A percentile compares a stretch with the other conserved stretches of the same genome.
Evolutionary conservation across 352 stramenopile species (phyloP).

Genomic region (Phytophthora podocarpi): DNA sequence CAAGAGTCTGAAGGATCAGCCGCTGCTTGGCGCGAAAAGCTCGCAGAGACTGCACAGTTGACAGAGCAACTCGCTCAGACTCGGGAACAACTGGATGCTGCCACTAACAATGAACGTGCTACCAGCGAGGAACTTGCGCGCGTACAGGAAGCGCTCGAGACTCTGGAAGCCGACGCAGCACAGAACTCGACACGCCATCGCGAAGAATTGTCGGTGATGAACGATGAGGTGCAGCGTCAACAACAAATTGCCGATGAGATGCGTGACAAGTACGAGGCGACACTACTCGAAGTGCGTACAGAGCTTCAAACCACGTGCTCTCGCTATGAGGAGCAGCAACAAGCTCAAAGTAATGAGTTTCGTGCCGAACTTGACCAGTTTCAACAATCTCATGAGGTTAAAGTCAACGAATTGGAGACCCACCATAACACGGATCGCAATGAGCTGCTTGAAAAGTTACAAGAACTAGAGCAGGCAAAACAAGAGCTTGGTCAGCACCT

Average conservation of each 20-base stretch:
- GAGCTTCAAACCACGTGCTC: conserved; percentile 35
- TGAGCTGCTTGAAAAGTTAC: conserved; percentile 16
- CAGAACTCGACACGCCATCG: conserved; percentile 43
- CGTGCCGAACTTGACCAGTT: conserved; percentile 7
- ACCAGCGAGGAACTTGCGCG: conserved; percentile 41
- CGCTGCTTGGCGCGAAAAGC: conserved; percentile 64
- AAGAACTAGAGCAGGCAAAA: conserved; percentile 36
- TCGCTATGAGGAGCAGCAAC: conserved; percentile 26
- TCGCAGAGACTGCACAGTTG: conserved; percentile 58
- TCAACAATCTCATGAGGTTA: conserved; percentile 12
- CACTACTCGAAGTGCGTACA: conserved; percentile 29
- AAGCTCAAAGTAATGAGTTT: conserved; percentile 27
- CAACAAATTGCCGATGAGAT: conserved; percentile 42
- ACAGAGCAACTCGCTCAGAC: conserved; percentile 40
- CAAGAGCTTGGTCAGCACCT: conserved; percentile 69
- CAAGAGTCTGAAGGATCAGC: conserved; percentile 69
- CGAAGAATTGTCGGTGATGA: conserved; percentile 63
- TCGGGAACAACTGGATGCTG: conserved; percentile 43
- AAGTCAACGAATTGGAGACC: conserved; percentile 13
- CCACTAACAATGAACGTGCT: conserved; percentile 40
- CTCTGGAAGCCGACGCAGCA: conserved; percentile 34
- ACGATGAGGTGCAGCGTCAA: conserved; percentile 58
- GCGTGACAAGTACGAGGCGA: conserved; percentile 44
- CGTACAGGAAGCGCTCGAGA: conserved; percentile 43
- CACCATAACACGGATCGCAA: conserved; percentile 5